Base-by-base conservation (phyloP, 306 rosid genomes). In the Trifolium pratense region DNA sequence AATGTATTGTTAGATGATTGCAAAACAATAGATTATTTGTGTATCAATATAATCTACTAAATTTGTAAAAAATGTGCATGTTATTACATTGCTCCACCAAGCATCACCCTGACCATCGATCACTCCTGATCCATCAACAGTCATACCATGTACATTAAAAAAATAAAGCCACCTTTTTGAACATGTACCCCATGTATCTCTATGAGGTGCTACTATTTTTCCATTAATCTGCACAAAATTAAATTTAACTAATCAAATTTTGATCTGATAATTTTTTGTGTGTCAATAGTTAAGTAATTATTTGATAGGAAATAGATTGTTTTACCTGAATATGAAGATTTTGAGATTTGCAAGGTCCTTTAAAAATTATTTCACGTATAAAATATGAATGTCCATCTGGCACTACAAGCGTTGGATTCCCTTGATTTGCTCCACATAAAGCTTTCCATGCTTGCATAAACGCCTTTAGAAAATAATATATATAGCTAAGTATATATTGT, bases 301-400 rank as follows among this genome's bases (percentile, higher is more conserved):
- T 20, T 55, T 55, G 6, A 55, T 21, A 55, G 2, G 5, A 21
- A 21, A 12, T 21, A 56, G 15, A 23, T 56, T 21, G 11, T 26
- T 25, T 40, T 70, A 75, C 84, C 84, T 81, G 1, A 25, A 81
- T 14, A 7, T 46, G 61, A 13, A 77, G 40, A 1, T 16, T 73
- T 7, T 31, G 23, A 5, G 90, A 78, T 3, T 25, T 20, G 43
- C 90, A 86, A n/a, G 87, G 86, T 23, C 88, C 88, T 0, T 7
- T 0, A 10, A 84, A 84, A 17, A 0, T 1, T 8, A 5, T 14
- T 20, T 36, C 46, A 3, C 5, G 5, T 48, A 86, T 8, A 16
- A 59, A n/a, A 56, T 48, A 86, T 4, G 77, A 21, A 48, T 56
- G 9, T 3, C 53, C 45, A 10, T 14, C 10, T 26, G 86, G 83